These are phyloP conservation scores for Fusarium nanum DNA, from an alignment of 2,329 filamentous ascomycete species.

Conservation along the genomic window DNA sequence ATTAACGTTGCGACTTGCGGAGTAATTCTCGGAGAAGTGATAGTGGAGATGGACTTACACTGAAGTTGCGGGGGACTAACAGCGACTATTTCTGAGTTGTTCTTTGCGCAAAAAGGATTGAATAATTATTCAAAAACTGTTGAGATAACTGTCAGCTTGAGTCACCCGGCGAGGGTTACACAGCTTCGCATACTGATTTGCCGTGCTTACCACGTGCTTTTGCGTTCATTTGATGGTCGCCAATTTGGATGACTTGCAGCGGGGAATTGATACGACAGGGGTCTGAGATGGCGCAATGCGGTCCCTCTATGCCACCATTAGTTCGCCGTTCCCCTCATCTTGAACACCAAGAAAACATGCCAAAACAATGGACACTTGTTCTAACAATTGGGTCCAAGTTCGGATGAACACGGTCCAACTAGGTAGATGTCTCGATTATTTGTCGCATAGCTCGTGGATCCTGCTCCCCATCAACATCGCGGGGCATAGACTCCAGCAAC, in stretches of 20 bases:
- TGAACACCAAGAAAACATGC: background rate
- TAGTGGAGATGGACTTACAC: constrained; percentile 32
- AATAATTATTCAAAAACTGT: background rate
- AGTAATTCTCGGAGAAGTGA: constrained; percentile 44
- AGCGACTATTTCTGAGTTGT: background rate
- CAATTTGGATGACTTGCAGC: background rate
- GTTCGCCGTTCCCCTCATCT: background rate
- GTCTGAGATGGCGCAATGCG: constrained; percentile 33
- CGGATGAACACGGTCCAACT: background rate
- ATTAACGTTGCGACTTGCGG: constrained; percentile 2
- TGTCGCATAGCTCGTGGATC: constrained; percentile 15
- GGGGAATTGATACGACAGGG: constrained; percentile 15
- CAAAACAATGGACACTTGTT: background rate
- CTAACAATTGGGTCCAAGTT: background rate
- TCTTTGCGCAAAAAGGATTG: background rate
- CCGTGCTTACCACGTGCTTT: background rate
- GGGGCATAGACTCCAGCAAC: constrained; percentile 43
- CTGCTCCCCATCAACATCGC: constrained; percentile 32
- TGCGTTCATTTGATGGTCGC: background rate
- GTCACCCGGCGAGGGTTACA: background rate
- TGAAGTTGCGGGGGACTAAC: background rate
- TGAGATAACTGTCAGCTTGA: background rate
- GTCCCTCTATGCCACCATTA: constrained; percentile 32
- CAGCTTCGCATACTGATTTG: background rate
- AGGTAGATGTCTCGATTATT: constrained; percentile 16